Evolutionary conservation across 345 rosid genomes (phyloP), one percentile per base, ranked within the genome.

Genomic region (Ceriops zippeliana): DNA sequence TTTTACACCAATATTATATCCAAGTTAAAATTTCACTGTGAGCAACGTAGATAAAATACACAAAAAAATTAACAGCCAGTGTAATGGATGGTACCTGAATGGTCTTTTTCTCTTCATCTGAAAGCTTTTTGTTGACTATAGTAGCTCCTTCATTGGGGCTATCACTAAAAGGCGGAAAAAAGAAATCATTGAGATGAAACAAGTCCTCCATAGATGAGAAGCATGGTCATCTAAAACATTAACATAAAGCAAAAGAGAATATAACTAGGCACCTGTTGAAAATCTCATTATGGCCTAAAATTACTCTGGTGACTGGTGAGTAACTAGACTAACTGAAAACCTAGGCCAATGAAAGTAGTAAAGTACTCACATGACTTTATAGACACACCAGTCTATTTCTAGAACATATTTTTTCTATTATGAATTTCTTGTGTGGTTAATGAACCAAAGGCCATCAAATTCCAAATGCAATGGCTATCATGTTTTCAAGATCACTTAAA

Each of bases 51-150:
- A 17, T 42, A 42, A 19, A 42, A 4, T 3, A 42, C 24, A 22
- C 30, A 54, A 54, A 56, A 54, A 56, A 24, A 22, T 9, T 22
- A 15, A 24, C 28, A 13, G 17, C 59, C 11, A 56, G 16, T 1
- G 13, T 27, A 56, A 57, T 31, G 51, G 58, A 67, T 52, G 28
- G 21, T 78, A 91, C 97, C 96, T 87, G 85, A 79, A 91, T 91
- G 61, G 82, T 74, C 75, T 75, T 70, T 82, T 81, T 88, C 80
- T 89, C 91, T 74, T 89, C 90, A 21, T 82, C 86, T n/a, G 98
- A 80, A 32, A 93, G 79, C 79, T 83, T 76, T 58, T 83, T 86
- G 54, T 80, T 83, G 27, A 83, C 83, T 63, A 80, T 82, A 15
- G 70, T 28, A 46, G 86, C 79, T 72, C 83, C 83, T 70, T 83